Percentiles rank a stretch among this genome's conserved stretches.
phyloP scores from a whole-genome alignment of 2,329 filamentous ascomycete genomes.

The Fusarium miscanthi region DNA sequence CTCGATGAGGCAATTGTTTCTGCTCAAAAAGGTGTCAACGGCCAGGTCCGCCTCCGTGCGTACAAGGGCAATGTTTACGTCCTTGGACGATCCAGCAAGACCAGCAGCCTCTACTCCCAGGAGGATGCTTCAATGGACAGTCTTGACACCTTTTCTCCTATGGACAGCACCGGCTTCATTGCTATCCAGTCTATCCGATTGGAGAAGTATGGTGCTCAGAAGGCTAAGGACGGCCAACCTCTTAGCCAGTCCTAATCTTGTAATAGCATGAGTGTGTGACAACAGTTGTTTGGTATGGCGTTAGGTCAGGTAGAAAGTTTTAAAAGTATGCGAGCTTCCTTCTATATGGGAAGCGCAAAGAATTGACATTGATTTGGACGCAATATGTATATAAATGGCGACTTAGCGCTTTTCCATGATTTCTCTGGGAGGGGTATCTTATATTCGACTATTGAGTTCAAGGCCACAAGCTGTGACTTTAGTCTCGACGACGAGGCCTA shows the following conservation, averaged over 20 bases:
- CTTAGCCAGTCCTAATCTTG: slow-evolving; percentile 29
- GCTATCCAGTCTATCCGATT: slow-evolving; percentile 52
- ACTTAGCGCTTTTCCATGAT: not conserved
- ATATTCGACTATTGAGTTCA: not conserved
- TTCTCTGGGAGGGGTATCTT: slow-evolving; percentile 24
- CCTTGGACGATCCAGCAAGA: slow-evolving; percentile 57
- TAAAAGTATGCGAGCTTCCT: slow-evolving; percentile 11
- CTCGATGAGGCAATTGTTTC: slow-evolving; percentile 58
- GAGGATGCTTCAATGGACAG: slow-evolving; percentile 62
- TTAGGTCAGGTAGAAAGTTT: slow-evolving; percentile 10
- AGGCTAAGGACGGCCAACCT: slow-evolving; percentile 50
- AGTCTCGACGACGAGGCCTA: slow-evolving; percentile 24
- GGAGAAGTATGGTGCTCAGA: slow-evolving; percentile 57
- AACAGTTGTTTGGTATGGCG: slow-evolving; percentile 27
- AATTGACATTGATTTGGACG: slow-evolving; percentile 14
- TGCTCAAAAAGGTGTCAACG: slow-evolving; percentile 61
- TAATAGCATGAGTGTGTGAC: slow-evolving; percentile 16
- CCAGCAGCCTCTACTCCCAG: slow-evolving; percentile 63
- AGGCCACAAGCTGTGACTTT: not conserved
- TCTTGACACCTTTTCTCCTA: slow-evolving; percentile 71
- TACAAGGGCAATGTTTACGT: slow-evolving; percentile 64
- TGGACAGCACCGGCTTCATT: slow-evolving; percentile 77
- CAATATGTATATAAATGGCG: not conserved
- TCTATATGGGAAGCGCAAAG: not conserved
- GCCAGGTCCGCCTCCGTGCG: slow-evolving; percentile 51